Evolutionary conservation across 1,284 basidiomycete genomes (phyloP).

Genomic region (Erythrobasidium hasegawianum): DNA sequence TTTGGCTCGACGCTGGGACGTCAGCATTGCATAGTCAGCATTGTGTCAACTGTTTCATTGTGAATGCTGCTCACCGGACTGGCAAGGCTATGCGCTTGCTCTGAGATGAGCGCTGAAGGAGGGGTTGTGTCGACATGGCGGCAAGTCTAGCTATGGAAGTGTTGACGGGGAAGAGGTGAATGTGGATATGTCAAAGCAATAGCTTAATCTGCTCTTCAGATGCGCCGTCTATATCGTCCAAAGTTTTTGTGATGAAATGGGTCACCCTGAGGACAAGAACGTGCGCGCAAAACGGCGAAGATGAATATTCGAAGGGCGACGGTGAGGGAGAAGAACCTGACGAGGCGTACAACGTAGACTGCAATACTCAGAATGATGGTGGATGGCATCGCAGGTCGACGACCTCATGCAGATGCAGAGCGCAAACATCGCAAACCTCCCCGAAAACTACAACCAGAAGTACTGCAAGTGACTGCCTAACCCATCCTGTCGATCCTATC

Average conservation of each 20-base stretch:
- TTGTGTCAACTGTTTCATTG: too few species aligned
- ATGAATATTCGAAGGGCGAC: conserved; percentile 56
- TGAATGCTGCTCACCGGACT: conserved; percentile 79
- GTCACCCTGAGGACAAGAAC: background rate
- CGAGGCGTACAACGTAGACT: background rate
- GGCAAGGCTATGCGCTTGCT: conserved; percentile 88
- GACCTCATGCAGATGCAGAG: conserved; percentile 87
- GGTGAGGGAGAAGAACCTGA: conserved; percentile 43
- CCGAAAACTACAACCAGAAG: conserved; percentile 77
- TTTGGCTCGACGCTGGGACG: conserved; percentile 29
- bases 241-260: too few species aligned
- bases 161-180: too few species aligned
- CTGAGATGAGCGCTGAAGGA: conserved; percentile 89
- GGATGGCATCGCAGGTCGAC: conserved; percentile 52
- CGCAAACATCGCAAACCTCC: conserved; percentile 79
- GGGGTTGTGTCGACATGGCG: conserved; percentile 91
- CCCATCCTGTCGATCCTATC: background rate
- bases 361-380: too few species aligned
- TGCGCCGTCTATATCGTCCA: too few species aligned
- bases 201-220: too few species aligned
- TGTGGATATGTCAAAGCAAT: too few species aligned
- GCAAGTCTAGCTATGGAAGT: background rate
- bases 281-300: too few species aligned
- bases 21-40: too few species aligned
- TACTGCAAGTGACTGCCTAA: conserved; percentile 65